Percentiles rank a stretch among this genome's conserved stretches.
Conservation (phyloP, 75 land plant genomes). For the Chamaecyparis obtusa region DNA sequence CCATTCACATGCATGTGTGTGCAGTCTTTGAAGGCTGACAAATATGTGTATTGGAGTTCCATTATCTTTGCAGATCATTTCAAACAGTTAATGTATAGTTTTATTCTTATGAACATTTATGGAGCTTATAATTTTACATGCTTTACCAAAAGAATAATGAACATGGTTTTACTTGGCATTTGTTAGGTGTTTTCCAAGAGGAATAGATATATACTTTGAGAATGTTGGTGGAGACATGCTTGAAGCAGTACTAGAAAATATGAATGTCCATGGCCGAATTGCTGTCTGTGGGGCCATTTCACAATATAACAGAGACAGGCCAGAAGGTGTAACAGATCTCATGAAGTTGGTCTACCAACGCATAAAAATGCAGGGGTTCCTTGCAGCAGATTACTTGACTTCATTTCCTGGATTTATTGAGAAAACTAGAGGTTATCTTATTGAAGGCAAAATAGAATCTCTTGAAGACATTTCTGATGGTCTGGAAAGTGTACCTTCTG, state of each 20-base stretch:
- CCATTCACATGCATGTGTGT: background rate
- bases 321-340: slow-evolving; percentile 32
- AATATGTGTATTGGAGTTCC: background rate
- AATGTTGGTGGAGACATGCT: slow-evolving; percentile 73
- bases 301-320: slow-evolving; percentile 28
- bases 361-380: slow-evolving; percentile 56
- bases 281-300: slow-evolving; percentile 65
- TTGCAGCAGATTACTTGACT: slow-evolving; percentile 37
- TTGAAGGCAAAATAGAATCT: slow-evolving; percentile 21
- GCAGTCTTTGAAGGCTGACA: background rate
- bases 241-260: slow-evolving; percentile 57
- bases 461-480: slow-evolving; percentile 55
- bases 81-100: background rate
- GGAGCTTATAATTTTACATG: background rate
- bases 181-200: slow-evolving; percentile 62
- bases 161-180: background rate
- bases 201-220: slow-evolving; percentile 79
- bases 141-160: background rate
- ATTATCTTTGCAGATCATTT: background rate
- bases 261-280: slow-evolving; percentile 53
- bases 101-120: background rate
- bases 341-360: slow-evolving; percentile 40
- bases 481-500: slow-evolving; percentile 49
- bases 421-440: slow-evolving; percentile 18
- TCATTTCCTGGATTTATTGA: slow-evolving; percentile 29